phyloP scores from a whole-genome alignment of 2,329 filamentous ascomycete genomes.

The Sporothrix curviconia region DNA sequence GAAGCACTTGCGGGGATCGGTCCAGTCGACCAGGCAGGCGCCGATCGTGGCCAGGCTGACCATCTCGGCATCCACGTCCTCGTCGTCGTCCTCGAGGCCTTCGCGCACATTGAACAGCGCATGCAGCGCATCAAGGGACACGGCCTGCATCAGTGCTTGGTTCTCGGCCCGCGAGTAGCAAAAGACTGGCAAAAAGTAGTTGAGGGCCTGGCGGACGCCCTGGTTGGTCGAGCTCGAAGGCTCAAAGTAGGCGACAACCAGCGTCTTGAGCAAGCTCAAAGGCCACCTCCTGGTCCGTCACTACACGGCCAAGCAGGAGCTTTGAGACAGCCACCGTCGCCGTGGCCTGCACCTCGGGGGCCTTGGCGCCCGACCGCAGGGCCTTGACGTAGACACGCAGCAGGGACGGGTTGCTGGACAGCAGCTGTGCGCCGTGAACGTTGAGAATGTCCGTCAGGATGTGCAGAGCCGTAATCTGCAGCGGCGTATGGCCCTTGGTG shows the following conservation, averaged over 20 bases:
- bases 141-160: conserved; percentile 69
- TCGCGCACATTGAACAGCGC: conserved; percentile 67
- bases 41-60: conserved; percentile 72
- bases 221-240: conserved; percentile 75
- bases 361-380: conserved; percentile 61
- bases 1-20: conserved; percentile 75
- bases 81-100: conserved; percentile 66
- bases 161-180: conserved; percentile 80
- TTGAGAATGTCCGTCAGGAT: conserved; percentile 91
- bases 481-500: conserved; percentile 78
- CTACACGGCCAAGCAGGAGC: conserved; percentile 71
- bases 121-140: conserved; percentile 69
- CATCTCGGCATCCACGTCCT: conserved; percentile 70
- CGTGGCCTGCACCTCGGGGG: conserved; percentile 69
- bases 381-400: conserved; percentile 82
- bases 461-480: conserved; percentile 85
- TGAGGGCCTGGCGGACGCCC: conserved; percentile 75
- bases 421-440: conserved; percentile 74
- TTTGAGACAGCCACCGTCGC: conserved; percentile 80
- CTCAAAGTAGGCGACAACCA: conserved; percentile 84
- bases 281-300: conserved; percentile 61
- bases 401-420: conserved; percentile 60
- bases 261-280: conserved; percentile 74
- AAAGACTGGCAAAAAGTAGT: conserved; percentile 92
- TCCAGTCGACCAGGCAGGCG: conserved; percentile 87